Conservation (phyloP, 23 red algal species). For the Gracilaria caudata region DNA sequence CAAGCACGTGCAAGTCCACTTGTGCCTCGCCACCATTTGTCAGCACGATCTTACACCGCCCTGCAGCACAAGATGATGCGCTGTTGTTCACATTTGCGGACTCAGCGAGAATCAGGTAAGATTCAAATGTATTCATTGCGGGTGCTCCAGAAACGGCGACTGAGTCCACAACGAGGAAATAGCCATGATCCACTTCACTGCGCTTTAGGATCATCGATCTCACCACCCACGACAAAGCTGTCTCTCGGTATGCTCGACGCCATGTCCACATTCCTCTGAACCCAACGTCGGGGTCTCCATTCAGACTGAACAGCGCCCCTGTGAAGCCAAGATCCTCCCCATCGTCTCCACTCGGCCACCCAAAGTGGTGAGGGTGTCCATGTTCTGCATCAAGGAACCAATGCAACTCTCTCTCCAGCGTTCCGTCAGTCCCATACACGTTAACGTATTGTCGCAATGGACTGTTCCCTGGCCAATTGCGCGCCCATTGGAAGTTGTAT, state of each 20-base stretch:
- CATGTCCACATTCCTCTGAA: slow-evolving; percentile 72
- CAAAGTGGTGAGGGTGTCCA: slow-evolving; percentile 44
- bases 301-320: slow-evolving; percentile 22
- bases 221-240: slow-evolving; percentile 12
- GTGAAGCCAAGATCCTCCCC: slow-evolving; percentile 57
- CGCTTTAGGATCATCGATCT: slow-evolving; percentile 35
- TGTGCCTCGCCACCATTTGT: not conserved
- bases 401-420: not conserved
- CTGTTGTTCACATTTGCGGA: not conserved
- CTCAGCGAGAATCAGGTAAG: slow-evolving; percentile 59
- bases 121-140: slow-evolving; percentile 44
- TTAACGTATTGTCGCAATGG: slow-evolving; percentile 17
- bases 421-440: slow-evolving; percentile 27
- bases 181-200: slow-evolving; percentile 13
- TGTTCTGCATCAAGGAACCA: slow-evolving; percentile 24
- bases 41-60: slow-evolving; percentile 25
- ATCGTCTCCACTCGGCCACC: slow-evolving; percentile 51
- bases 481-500: slow-evolving; percentile 69
- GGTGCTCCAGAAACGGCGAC: slow-evolving; percentile 13
- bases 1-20: slow-evolving; percentile 40
- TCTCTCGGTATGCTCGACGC: slow-evolving; percentile 40
- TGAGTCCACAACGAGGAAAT: slow-evolving; percentile 51
- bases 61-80: slow-evolving; percentile 21
- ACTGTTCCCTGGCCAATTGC: slow-evolving; percentile 25
- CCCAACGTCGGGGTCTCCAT: slow-evolving; percentile 54